Conservation (phyloP, 148 eudicot species). For the Rhododendron simsii region DNA sequence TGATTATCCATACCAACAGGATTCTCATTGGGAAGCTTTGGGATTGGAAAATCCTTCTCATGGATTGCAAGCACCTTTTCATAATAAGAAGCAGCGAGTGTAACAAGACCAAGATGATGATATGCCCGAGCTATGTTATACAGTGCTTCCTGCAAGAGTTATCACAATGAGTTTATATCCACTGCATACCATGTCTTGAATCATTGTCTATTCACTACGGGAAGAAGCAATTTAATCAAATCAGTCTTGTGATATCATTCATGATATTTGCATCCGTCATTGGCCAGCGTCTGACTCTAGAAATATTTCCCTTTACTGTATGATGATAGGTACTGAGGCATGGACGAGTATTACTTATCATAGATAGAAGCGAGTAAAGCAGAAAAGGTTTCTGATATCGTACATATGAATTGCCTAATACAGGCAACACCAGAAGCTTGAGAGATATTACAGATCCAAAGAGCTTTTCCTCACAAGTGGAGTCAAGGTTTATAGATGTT, state of each 20-base stretch:
- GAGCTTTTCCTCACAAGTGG: background rate
- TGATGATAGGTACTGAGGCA: background rate
- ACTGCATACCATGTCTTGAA: background rate
- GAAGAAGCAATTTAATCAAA: background rate
- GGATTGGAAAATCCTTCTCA: conserved; percentile 61
- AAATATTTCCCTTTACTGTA: background rate
- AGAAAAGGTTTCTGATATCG: background rate
- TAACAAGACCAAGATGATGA: conserved; percentile 77
- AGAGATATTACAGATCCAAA: background rate
- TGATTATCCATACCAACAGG: conserved; percentile 20
- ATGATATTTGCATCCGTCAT: background rate
- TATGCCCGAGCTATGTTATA: conserved; percentile 79
- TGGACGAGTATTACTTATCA: background rate
- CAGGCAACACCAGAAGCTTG: too few relatives aligned
- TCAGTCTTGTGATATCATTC: background rate
- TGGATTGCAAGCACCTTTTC: conserved; percentile 67
- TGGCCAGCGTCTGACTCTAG: background rate
- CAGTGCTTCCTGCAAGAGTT: conserved; percentile 52
- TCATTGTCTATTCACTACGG: background rate
- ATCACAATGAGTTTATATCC: background rate
- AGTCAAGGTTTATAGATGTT: too few relatives aligned
- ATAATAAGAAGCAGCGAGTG: conserved; percentile 66
- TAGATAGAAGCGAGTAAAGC: background rate
- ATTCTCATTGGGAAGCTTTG: conserved; percentile 45
- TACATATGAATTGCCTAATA: background rate